Percentiles rank a stretch among this genome's conserved stretches.
phyloP scores from a whole-genome alignment of 805 yeast genomes.

The Candida golubevii region DNA sequence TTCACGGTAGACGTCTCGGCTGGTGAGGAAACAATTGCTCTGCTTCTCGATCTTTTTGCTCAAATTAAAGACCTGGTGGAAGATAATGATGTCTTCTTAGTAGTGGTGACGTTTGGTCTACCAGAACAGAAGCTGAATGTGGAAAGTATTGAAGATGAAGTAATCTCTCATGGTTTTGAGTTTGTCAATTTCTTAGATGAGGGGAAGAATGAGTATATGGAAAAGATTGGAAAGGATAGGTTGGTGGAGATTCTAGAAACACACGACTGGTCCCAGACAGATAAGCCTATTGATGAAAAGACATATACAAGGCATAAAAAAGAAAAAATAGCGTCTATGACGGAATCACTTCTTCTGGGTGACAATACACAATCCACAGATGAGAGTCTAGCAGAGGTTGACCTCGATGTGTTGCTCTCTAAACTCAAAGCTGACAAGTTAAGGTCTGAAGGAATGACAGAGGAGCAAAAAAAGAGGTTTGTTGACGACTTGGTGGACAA shows the following conservation, averaged over 20 bases:
- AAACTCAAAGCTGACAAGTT: slow-evolving; percentile 36
- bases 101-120: slow-evolving; percentile 27
- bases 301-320: slow-evolving; percentile 21
- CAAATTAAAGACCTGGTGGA: slow-evolving; percentile 12
- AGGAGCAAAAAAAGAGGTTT: slow-evolving; percentile 26
- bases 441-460: slow-evolving; percentile 21
- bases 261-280: slow-evolving; percentile 42
- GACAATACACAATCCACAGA: slow-evolving; percentile 1
- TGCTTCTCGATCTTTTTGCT: slow-evolving; percentile 11
- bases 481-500: slow-evolving; percentile 37
- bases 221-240: slow-evolving; percentile 40
- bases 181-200: slow-evolving; percentile 30
- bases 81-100: slow-evolving; percentile 27
- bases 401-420: slow-evolving; percentile 28
- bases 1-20: slow-evolving; percentile 33
- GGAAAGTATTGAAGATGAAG: slow-evolving; percentile 37
- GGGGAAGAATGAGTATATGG: slow-evolving; percentile 41
- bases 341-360: slow-evolving; percentile 18
- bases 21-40: slow-evolving; percentile 20
- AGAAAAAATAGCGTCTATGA: slow-evolving; percentile 24
- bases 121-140: slow-evolving; percentile 2
- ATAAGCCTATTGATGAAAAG: slow-evolving; percentile 7
- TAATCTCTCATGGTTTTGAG: slow-evolving; percentile 39
- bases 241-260: slow-evolving; percentile 45
- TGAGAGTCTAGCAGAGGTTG: slow-evolving; percentile 12